Conservation (phyloP, 2,329 filamentous ascomycete genomes). For the Exophiala oligosperma region DNA sequence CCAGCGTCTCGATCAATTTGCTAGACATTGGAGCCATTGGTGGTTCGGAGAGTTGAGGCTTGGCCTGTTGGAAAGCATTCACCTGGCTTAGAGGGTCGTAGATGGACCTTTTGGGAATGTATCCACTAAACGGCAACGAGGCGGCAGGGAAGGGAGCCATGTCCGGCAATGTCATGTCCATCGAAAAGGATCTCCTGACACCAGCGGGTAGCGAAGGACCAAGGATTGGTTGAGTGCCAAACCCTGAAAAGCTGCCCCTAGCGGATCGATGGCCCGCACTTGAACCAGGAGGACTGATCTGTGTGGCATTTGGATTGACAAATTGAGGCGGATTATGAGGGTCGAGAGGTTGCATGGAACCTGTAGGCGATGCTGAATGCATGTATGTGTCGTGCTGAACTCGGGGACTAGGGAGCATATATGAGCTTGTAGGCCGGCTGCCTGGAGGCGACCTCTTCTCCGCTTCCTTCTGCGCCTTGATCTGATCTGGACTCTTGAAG, state of each 20-base stretch:
- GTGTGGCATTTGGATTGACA: conserved; percentile 31
- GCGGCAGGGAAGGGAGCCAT: conserved; percentile 23
- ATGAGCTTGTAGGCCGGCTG: conserved; percentile 29
- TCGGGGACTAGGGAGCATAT: conserved; percentile 27
- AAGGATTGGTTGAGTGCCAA: conserved; percentile 9
- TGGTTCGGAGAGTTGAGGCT: conserved; percentile 8
- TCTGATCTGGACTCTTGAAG: conserved; percentile 31
- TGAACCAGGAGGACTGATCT: conserved; percentile 27
- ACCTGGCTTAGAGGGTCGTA: conserved; percentile 22
- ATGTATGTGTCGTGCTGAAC: conserved; percentile 21
- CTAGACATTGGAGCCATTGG: conserved; percentile 25
- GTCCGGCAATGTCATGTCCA: conserved; percentile 23
- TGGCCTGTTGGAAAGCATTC: conserved; percentile 6
- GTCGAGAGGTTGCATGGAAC: conserved; percentile 21
- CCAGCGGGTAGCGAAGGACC: conserved; percentile 13
- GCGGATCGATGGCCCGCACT: conserved; percentile 23
- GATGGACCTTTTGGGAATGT: conserved; percentile 21
- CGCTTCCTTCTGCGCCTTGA: conserved; percentile 30
- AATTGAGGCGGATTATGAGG: conserved; percentile 28
- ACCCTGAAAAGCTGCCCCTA: conserved; percentile 23
- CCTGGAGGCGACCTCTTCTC: conserved; percentile 27
- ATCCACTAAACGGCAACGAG: conserved; percentile 12
- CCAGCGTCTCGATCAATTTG: conserved; percentile 17
- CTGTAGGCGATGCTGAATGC: conserved; percentile 14
- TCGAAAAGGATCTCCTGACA: conserved; percentile 20